phyloP scores from a whole-genome alignment of 768 basidiomycete species.

The Calocybe cyanea region DNA sequence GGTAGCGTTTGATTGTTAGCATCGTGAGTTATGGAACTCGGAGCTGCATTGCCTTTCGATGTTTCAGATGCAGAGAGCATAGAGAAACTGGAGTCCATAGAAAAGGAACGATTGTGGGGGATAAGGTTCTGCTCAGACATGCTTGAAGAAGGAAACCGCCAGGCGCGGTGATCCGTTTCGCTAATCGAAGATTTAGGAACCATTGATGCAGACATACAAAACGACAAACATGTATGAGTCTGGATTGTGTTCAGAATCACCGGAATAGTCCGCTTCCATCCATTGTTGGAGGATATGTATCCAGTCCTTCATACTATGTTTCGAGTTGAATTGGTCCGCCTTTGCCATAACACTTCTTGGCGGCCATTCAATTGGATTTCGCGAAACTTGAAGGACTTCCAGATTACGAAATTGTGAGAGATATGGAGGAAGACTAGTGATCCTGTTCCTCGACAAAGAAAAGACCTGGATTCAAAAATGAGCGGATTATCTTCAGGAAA shows the following conservation, averaged over 20 bases:
- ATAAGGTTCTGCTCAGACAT: constrained; percentile 32
- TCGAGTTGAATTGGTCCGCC: constrained; percentile 36
- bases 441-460: constrained; percentile 80
- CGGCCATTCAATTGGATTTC: constrained; percentile 95
- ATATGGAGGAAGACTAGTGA: constrained; percentile 76
- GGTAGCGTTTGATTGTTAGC: constrained; percentile 44
- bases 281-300: constrained; percentile 68
- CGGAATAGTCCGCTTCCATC: constrained; percentile 63
- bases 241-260: constrained; percentile 37
- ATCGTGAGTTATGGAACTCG: constrained; percentile 19
- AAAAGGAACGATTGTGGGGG: constrained; percentile 58
- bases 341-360: constrained; percentile 53
- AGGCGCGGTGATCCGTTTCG: constrained; percentile 39
- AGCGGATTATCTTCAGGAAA: constrained; percentile 1
- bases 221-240: constrained; percentile 37
- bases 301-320: constrained; percentile 65
- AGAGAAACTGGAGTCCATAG: constrained; percentile 55
- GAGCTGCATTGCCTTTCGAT: constrained; percentile 22
- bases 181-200: constrained; percentile 21
- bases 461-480: constrained; percentile 57
- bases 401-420: constrained; percentile 68
- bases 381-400: constrained; percentile 79
- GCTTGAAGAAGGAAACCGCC: constrained; percentile 36
- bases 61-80: constrained; percentile 44
- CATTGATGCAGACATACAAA: not conserved